A percentile compares a stretch with the other conserved stretches of the same genome.
phyloP scores from a whole-genome alignment of 1,284 basidiomycete genomes.

The Marasmius tenuissimus region DNA sequence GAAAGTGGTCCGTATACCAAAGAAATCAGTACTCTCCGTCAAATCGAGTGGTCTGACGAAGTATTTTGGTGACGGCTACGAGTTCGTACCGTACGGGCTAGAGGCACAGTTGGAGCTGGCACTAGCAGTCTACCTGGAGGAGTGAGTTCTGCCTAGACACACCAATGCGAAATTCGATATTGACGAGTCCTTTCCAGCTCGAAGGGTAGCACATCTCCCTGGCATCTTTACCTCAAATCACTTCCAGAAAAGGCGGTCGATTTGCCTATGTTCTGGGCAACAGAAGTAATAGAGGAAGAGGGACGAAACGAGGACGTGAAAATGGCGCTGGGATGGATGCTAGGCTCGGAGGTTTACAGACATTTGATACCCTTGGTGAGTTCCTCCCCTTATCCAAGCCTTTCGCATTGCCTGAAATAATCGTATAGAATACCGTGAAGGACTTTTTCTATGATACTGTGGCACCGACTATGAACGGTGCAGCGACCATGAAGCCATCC shows the following conservation, averaged over 20 bases:
- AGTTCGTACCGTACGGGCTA: constrained; percentile 44
- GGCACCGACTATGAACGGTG: constrained; percentile 28
- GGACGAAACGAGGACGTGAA: constrained; percentile 29
- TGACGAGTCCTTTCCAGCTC: constrained; percentile 28
- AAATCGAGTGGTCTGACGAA: constrained; percentile 33
- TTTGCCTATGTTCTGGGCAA: constrained; percentile 66
- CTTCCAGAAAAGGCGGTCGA: constrained; percentile 53
- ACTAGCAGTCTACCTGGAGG: constrained; percentile 61
- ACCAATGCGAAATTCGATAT: background rate
- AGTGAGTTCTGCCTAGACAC: constrained; percentile 41
- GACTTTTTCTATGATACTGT: constrained; percentile 46
- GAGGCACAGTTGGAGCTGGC: constrained; percentile 60
- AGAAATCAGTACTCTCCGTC: constrained; percentile 60
- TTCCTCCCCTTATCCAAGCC: background rate
- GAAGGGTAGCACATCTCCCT: constrained; percentile 48
- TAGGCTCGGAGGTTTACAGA: constrained; percentile 44
- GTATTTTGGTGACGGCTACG: background rate
- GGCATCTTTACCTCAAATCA: constrained; percentile 69
- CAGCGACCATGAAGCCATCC: constrained; percentile 22
- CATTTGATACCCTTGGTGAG: constrained; percentile 16
- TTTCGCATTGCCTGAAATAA: constrained; percentile 21
- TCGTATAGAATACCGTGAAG: constrained; percentile 43
- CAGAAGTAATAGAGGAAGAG: constrained; percentile 20
- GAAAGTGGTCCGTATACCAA: constrained; percentile 68
- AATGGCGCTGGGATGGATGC: constrained; percentile 43